Evolutionary conservation across 1,284 basidiomycete genomes (phyloP).

Genomic region (Thelephora terrestris): DNA sequence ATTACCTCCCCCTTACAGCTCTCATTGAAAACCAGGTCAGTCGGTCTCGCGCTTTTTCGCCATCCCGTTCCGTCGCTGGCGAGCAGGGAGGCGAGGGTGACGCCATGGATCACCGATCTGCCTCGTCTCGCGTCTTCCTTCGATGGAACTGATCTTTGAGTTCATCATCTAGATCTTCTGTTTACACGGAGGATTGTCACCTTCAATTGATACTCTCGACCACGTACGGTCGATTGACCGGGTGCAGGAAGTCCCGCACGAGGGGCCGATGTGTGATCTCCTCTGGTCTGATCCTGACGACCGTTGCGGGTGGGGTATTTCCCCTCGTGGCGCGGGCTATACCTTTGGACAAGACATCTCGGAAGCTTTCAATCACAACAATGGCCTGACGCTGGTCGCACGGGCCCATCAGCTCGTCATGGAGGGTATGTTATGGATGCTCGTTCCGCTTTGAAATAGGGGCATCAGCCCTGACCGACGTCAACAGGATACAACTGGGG

Average conservation of each 20-base stretch:
- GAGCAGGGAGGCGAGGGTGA: too few relatives aligned
- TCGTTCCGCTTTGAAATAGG: slow-evolving; percentile 2
- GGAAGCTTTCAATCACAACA: slow-evolving; percentile 98
- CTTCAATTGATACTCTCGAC: slow-evolving; percentile 98
- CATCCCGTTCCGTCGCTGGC: not conserved
- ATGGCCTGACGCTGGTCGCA: slow-evolving; percentile 93
- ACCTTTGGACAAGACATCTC: slow-evolving; percentile 99
- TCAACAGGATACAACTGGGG: slow-evolving; percentile 84
- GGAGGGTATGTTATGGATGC: slow-evolving; percentile 65
- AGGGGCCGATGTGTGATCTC: slow-evolving; percentile 98
- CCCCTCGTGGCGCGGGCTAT: slow-evolving; percentile 96
- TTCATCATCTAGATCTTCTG: slow-evolving; percentile 83
- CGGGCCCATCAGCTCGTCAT: slow-evolving; percentile 96
- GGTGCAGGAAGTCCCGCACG: slow-evolving; percentile 97
- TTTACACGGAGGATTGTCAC: slow-evolving; percentile 95
- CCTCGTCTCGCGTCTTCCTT: too few relatives aligned
- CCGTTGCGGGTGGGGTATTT: slow-evolving; percentile 99
- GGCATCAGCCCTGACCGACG: slow-evolving; percentile 2
- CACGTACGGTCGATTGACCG: slow-evolving; percentile 98
- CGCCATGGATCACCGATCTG: too few relatives aligned
- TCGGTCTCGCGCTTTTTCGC: slow-evolving; percentile 14
- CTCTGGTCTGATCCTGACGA: slow-evolving; percentile 99
- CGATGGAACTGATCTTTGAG: slow-evolving; percentile 2
- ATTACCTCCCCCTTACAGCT: slow-evolving; percentile 94
- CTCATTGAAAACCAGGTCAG: slow-evolving; percentile 97